Percentiles rank a stretch among this genome's conserved stretches.
Evolutionary conservation across 2,329 filamentous ascomycete species (phyloP).

Genomic region (Diaporthe aspalathi): DNA sequence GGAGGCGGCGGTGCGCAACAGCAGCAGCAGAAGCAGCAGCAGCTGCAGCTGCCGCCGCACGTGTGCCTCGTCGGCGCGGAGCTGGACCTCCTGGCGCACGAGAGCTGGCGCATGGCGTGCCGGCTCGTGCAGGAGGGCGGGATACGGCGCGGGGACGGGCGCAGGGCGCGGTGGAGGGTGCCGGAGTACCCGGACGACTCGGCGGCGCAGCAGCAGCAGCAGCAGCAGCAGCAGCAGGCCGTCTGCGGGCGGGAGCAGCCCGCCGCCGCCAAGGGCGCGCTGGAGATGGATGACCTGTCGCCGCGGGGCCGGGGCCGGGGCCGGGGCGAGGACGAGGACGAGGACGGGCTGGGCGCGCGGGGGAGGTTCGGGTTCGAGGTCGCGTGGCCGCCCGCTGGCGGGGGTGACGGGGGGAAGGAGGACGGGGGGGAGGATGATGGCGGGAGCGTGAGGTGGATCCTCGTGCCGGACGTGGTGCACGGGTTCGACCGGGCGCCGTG

Average conservation of each 20-base stretch:
- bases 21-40: too few species aligned
- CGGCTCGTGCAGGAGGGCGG: conserved; percentile 47
- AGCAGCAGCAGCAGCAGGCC: too few species aligned
- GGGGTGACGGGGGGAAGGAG: conserved; percentile 35
- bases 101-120: conserved; percentile 53
- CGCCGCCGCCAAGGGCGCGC: conserved; percentile 43
- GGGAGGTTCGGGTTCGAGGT: conserved; percentile 46
- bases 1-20: conserved; percentile 37
- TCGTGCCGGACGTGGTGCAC: conserved; percentile 49
- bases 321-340: too few species aligned
- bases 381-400: not conserved
- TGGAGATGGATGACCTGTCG: conserved; percentile 41
- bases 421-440: conserved; percentile 11
- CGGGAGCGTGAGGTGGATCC: conserved; percentile 45
- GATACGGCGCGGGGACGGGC: conserved; percentile 44
- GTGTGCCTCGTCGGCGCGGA: conserved; percentile 58
- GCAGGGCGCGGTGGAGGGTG: conserved; percentile 45
- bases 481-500: conserved; percentile 46
- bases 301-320: conserved; percentile 33
- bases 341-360: conserved; percentile 15
- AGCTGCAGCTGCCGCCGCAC: conserved; percentile 52
- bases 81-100: conserved; percentile 58
- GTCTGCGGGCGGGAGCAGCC: conserved; percentile 38
- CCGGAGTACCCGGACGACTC: conserved; percentile 36
- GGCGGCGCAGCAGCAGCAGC: conserved; percentile 19